phyloP scores from a whole-genome alignment of 1,284 basidiomycete species.

The Cutaneotrichosporon cavernicola region DNA sequence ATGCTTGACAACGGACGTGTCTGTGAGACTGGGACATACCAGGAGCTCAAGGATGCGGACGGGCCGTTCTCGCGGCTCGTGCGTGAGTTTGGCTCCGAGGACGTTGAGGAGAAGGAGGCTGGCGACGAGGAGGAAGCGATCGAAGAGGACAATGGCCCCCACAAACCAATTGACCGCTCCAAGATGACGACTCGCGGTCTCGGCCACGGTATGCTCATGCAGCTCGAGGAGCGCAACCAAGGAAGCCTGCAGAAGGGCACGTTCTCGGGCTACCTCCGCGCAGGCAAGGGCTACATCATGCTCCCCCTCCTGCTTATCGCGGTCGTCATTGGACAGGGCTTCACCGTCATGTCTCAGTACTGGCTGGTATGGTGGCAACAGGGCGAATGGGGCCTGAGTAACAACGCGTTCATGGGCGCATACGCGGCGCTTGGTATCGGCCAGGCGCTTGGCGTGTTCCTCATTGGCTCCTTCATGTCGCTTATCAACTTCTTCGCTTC shows the following conservation, averaged over 20 bases:
- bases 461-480: slow-evolving; percentile 56
- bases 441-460: slow-evolving; percentile 57
- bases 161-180: slow-evolving; percentile 30
- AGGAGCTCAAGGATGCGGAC: slow-evolving; percentile 61
- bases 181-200: slow-evolving; percentile 46
- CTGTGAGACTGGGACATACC: slow-evolving; percentile 72
- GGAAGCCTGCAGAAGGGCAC: slow-evolving; percentile 47
- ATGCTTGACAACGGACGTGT: slow-evolving; percentile 66
- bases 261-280: slow-evolving; percentile 55
- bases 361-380: slow-evolving; percentile 76
- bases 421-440: slow-evolving; percentile 59
- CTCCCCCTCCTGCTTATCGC: slow-evolving; percentile 55
- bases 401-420: slow-evolving; percentile 58
- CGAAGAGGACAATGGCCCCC: slow-evolving; percentile 24
- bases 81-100: slow-evolving; percentile 63
- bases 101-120: slow-evolving; percentile 52
- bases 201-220: slow-evolving; percentile 53
- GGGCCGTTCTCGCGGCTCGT: slow-evolving; percentile 74
- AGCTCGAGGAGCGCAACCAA: slow-evolving; percentile 52
- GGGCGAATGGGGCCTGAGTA: slow-evolving; percentile 48
- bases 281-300: slow-evolving; percentile 55
- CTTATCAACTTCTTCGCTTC: slow-evolving; percentile 65
- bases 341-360: slow-evolving; percentile 50
- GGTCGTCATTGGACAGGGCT: slow-evolving; percentile 45
- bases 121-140: slow-evolving; percentile 51